Evolutionary conservation across 768 basidiomycete species (phyloP), one percentile per base, ranked within the genome.

Genomic region (Daedaleopsis sinensis): DNA sequence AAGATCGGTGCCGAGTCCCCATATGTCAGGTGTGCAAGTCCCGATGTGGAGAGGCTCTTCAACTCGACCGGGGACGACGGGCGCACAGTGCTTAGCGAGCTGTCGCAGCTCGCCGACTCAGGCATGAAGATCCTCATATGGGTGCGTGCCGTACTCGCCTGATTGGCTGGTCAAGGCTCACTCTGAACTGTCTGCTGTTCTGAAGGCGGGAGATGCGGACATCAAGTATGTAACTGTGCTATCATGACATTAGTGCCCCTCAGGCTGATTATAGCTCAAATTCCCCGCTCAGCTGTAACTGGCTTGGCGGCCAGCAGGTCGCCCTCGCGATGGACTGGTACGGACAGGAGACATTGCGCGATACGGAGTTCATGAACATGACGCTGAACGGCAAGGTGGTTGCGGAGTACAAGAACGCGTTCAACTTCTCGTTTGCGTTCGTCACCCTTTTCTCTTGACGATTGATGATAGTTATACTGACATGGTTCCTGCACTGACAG

Each of bases 341-440:
- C 47, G 79, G 80, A 6, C 80, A 75, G 38, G 61, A 73, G 39
- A 73, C 71, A 0, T 65, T 80, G 19, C 75, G 75, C 52, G 67
- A 64, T 32, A 80, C 78, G 3, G 74, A 77, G 27, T 76, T 79
- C 15, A 78, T 63, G 5, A 86, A 87, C 61, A 86, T 88, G 75
- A 86, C 86, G 0, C 79, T 88, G 24, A 55, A 78, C 39, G 84
- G 81, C 1, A 71, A 70, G 9, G 63, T 83, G 0, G 80, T 89
- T 4, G 87, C 84, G 0, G 81, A 84, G 0, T 78, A 87, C 16
- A 80, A 85, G 68, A 87, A 88, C 52, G 82, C 89, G 36, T 84
- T 84, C 63, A 85, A 86, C 59, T 87, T 88, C 67, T 77, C 83
- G 0, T 89, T 89, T 70, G 88, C 85, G 85, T 87, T 57, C 67